These are phyloP conservation scores for Podochytrium sp. DNA, from an alignment of 192 early-diverging fungal species.

Conservation along the genomic window DNA sequence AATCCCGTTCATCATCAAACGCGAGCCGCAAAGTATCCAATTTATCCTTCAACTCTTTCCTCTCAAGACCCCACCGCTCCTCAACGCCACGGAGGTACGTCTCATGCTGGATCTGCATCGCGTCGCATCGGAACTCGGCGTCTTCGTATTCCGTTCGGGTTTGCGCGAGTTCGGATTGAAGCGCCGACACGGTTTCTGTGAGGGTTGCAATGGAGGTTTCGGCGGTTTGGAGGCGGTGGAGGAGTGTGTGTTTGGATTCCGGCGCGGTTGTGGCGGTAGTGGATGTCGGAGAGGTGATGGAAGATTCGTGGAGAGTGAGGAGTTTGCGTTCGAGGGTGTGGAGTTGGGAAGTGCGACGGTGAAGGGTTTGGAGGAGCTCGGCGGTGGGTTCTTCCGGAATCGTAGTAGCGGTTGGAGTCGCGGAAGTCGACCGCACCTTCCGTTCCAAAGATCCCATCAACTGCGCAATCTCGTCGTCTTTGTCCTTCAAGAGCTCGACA, in stretches of 20 bases:
- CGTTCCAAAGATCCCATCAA: not conserved
- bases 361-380: not conserved
- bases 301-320: not conserved
- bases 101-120: not conserved
- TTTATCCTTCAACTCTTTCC: conserved; percentile 3
- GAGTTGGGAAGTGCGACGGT: not conserved
- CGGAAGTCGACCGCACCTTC: not conserved
- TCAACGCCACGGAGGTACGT: not conserved
- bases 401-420: not conserved
- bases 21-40: not conserved
- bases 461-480: not conserved
- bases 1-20: conserved; percentile 6
- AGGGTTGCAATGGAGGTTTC: too few relatives aligned
- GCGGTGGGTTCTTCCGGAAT: too few relatives aligned
- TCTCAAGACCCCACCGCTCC: not conserved
- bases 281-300: too few relatives aligned
- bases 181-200: too few relatives aligned
- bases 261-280: not conserved
- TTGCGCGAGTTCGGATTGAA: not conserved
- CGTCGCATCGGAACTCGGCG: conserved; percentile 6
- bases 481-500: not conserved
- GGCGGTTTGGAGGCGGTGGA: not conserved
- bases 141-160: conserved; percentile 15
- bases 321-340: not conserved
- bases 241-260: not conserved